phyloP scores from a whole-genome alignment of 2,329 filamentous ascomycete genomes.

The Stagonosporopsis cucurbitacearum region DNA sequence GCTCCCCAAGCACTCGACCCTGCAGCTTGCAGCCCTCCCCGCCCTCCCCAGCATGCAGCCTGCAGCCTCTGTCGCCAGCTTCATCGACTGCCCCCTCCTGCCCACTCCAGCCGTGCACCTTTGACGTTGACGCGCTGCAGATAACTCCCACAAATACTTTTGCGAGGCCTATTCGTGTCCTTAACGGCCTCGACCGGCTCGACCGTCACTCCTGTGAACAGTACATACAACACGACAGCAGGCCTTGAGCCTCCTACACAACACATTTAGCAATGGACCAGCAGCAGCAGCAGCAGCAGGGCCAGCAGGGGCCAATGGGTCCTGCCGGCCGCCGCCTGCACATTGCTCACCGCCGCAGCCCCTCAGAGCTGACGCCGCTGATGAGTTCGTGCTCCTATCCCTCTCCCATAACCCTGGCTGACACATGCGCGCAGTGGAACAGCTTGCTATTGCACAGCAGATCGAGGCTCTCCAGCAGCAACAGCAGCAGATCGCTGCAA shows the following conservation, averaged over 20 bases:
- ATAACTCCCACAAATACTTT: constrained; percentile 32
- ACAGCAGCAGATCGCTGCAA: constrained; percentile 95
- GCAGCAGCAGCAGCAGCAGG: constrained; percentile 63
- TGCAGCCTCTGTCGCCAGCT: constrained; percentile 16
- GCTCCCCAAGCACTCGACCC: constrained; percentile 35
- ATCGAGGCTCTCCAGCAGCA: constrained; percentile 97
- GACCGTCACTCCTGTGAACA: constrained; percentile 34
- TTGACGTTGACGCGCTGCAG: constrained; percentile 33
- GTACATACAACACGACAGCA: constrained; percentile 28
- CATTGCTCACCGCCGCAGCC: constrained; percentile 95
- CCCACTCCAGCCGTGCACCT: not conserved
- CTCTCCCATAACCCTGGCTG: constrained; percentile 25
- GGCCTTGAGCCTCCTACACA: constrained; percentile 32
- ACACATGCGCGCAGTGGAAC: constrained; percentile 73
- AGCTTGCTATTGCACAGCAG: constrained; percentile 96
- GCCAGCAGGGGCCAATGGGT: constrained; percentile 63
- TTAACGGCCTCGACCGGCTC: constrained; percentile 29
- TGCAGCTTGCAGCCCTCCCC: constrained; percentile 21
- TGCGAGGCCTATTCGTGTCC: constrained; percentile 32
- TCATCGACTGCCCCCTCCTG: constrained; percentile 1
- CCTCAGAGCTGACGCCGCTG: constrained; percentile 93
- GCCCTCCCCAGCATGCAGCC: constrained; percentile 23
- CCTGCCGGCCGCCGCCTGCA: constrained; percentile 89
- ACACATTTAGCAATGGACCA: constrained; percentile 52
- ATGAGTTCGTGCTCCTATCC: constrained; percentile 79